phyloP scores from a whole-genome alignment of 306 rosid species.

The Lotus japonicus region DNA sequence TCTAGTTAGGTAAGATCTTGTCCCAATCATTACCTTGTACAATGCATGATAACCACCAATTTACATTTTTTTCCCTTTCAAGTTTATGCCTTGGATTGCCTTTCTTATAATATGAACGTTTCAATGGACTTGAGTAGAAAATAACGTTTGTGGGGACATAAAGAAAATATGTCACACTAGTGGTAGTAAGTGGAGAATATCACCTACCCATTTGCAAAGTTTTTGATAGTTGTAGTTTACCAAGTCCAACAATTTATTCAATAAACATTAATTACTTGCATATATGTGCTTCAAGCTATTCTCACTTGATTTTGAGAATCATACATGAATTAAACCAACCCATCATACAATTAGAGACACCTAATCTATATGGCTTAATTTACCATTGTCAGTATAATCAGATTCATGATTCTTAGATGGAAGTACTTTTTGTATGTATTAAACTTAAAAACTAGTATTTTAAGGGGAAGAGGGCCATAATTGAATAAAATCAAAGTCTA shows the following conservation, averaged over 20 bases:
- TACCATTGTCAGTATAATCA: conserved; percentile 22
- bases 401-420: conserved; percentile 11
- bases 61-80: not conserved
- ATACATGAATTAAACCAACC: conserved; percentile 1
- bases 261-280: not conserved
- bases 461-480: conserved; percentile 35
- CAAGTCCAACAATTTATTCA: conserved; percentile 14
- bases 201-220: conserved; percentile 36
- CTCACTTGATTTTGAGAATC: not conserved
- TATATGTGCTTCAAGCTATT: conserved; percentile 11
- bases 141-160: conserved; percentile 23
- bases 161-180: conserved; percentile 38
- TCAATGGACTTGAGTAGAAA: not conserved
- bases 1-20: conserved; percentile 40
- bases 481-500: conserved; percentile 23
- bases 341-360: conserved; percentile 12
- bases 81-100: not conserved
- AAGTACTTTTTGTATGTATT: not conserved
- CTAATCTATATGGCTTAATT: conserved; percentile 20
- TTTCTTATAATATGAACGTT: conserved; percentile 2
- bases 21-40: conserved; percentile 34
- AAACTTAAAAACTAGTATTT: conserved; percentile 13
- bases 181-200: conserved; percentile 34
- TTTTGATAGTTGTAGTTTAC: conserved; percentile 30
- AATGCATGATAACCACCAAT: conserved; percentile 14